phyloP scores from a whole-genome alignment of 2,329 filamentous ascomycete species.

The Xylaria sp. region DNA sequence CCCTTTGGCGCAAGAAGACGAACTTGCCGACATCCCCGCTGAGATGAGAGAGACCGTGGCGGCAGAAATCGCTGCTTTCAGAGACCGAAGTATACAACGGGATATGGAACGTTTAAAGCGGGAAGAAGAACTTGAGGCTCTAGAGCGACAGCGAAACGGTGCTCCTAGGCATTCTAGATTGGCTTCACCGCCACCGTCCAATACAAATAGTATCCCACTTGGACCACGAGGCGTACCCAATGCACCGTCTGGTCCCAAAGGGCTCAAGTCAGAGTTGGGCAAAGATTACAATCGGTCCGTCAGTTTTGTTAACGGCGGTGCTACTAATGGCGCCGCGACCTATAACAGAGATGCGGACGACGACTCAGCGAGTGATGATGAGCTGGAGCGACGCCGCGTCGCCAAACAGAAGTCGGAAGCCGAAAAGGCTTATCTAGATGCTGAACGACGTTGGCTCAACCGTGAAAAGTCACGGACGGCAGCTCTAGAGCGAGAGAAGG shows the following conservation, averaged over 20 bases:
- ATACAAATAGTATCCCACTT: slow-evolving; percentile 77
- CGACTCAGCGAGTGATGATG: slow-evolving; percentile 85
- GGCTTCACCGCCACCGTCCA: slow-evolving; percentile 74
- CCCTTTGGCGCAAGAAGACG: slow-evolving; percentile 86
- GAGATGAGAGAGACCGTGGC: slow-evolving; percentile 97
- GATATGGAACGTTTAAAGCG: slow-evolving; percentile 87
- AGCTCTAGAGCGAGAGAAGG: slow-evolving; percentile 85
- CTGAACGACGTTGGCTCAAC: slow-evolving; percentile 90
- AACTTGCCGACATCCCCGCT: slow-evolving; percentile 91
- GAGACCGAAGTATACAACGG: slow-evolving; percentile 87
- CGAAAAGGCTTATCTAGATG: slow-evolving; percentile 83
- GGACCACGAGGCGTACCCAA: slow-evolving; percentile 78
- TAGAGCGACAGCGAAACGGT: slow-evolving; percentile 79
- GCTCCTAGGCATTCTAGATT: slow-evolving; percentile 71
- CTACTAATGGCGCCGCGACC: slow-evolving; percentile 67
- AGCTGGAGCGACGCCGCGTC: slow-evolving; percentile 78
- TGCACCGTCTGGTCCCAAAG: slow-evolving; percentile 73
- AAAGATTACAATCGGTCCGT: slow-evolving; percentile 68
- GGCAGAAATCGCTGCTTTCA: slow-evolving; percentile 91
- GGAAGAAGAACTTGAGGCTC: slow-evolving; percentile 92
- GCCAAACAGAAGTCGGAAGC: slow-evolving; percentile 78
- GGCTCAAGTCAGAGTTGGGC: slow-evolving; percentile 62
- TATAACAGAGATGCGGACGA: slow-evolving; percentile 82
- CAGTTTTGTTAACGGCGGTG: slow-evolving; percentile 82
- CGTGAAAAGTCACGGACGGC: slow-evolving; percentile 85